Evolutionary conservation across 352 stramenopile genomes (phyloP), one percentile per base, ranked within the genome.

Genomic region (Globisporangium irregulare): DNA sequence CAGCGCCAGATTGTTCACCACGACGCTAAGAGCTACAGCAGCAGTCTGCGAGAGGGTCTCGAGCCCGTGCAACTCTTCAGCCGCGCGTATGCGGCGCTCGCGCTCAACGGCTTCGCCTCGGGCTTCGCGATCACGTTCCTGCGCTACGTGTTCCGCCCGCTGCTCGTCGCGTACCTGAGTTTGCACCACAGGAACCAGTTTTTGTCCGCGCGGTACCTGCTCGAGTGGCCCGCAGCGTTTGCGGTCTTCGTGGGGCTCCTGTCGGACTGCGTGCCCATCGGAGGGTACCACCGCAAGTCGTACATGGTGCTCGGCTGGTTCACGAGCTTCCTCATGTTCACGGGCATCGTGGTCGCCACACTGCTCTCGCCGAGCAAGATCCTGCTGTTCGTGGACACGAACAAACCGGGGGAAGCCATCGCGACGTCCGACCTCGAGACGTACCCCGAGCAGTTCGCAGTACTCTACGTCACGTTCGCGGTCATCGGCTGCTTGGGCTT

Each of bases 161-260:
- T 87, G 38, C 78, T 91, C 10, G 70, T 80, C 22, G 70, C 70
- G 62, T 85, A 76, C 57, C 38, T 89, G 57, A 77, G 71, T 55
- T 22, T 67, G 36, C 70, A 79, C 41, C 79, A 85, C 41, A 50
- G 71, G 5, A 66, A 67, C 46, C 72, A 81, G 29, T 81, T 82
- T 54, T 62, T 69, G 20, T 64, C 74, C 2, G 70, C 50, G 32
- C 67, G 72, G 61, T 68, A 77, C 29, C 59, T 87, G 20, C 54
- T 96, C 20, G 76, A 94, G 24, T 90, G 94, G 69, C 77, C 86
- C 2, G 86, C 78, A 14, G 80, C 80, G 0, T 80, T 96, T 32
- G 90, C 91, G 1, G 81, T 97, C 7, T 72, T 97, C n/a, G 78
- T 96, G 57, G 92, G 91, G 27, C 80, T 97, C 29, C 60, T 95